These are phyloP conservation scores for Zymoseptoria passerinii DNA, from an alignment of 2,329 filamentous ascomycete species.

Conservation along the genomic window DNA sequence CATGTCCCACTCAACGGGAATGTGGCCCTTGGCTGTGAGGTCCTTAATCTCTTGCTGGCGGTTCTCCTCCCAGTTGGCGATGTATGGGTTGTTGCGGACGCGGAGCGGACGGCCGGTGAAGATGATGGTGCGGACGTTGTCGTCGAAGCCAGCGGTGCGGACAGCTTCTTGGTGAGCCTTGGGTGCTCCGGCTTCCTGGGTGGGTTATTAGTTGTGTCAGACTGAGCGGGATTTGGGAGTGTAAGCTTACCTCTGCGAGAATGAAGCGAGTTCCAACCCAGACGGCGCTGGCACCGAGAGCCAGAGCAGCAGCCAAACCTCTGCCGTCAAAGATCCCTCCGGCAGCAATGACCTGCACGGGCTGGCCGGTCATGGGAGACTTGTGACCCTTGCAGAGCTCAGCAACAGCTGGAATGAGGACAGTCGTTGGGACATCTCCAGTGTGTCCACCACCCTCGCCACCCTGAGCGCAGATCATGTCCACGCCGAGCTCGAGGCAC, in stretches of 20 bases:
- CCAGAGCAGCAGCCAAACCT: constrained; percentile 78
- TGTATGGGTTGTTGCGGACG: constrained; percentile 89
- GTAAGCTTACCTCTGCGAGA: constrained; percentile 52
- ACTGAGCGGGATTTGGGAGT: background rate
- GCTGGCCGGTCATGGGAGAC: constrained; percentile 76
- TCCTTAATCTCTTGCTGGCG: constrained; percentile 84
- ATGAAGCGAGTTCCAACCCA: constrained; percentile 98
- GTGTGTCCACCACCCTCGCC: constrained; percentile 78
- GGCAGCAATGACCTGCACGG: constrained; percentile 86
- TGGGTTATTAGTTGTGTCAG: constrained; percentile 4
- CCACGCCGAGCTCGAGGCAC: constrained; percentile 81
- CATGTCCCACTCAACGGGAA: constrained; percentile 90
- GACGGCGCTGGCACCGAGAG: constrained; percentile 84
- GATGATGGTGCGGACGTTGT: constrained; percentile 95
- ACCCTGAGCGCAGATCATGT: constrained; percentile 97
- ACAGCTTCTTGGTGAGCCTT: constrained; percentile 94
- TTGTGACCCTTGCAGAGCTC: constrained; percentile 71
- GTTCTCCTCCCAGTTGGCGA: constrained; percentile 92
- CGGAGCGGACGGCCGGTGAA: constrained; percentile 94
- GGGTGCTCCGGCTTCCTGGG: constrained; percentile 75
- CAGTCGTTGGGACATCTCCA: constrained; percentile 80
- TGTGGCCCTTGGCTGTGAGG: constrained; percentile 76
- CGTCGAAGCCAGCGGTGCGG: constrained; percentile 81
- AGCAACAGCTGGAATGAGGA: constrained; percentile 89
- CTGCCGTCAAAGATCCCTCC: constrained; percentile 92